A percentile compares a stretch with the other conserved stretches of the same genome.
Evolutionary conservation across 805 yeast species (phyloP).

Genomic region (Ogataea allantospora): DNA sequence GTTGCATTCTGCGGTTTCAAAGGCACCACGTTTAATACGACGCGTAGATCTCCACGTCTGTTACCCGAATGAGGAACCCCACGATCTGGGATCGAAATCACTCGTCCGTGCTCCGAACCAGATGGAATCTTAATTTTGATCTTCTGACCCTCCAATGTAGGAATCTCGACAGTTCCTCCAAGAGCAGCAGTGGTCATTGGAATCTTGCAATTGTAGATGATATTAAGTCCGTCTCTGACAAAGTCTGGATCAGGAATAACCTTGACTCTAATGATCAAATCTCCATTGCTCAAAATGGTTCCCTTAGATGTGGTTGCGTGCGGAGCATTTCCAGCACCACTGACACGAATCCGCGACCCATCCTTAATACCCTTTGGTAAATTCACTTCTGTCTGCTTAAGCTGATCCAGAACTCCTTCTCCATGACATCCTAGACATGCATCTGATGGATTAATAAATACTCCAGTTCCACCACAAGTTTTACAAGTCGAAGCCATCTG

Average conservation of each 20-base stretch:
- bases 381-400: conserved; percentile 74
- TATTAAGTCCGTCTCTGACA: conserved; percentile 61
- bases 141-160: conserved; percentile 74
- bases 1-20: conserved; percentile 76
- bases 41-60: conserved; percentile 77
- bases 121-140: conserved; percentile 77
- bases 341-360: conserved; percentile 79
- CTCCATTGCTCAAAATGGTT: conserved; percentile 75
- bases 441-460: conserved; percentile 61
- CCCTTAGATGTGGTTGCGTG: conserved; percentile 69
- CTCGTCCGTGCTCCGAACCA: conserved; percentile 78
- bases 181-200: conserved; percentile 95
- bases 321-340: conserved; percentile 92
- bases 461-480: conserved; percentile 87
- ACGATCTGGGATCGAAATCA: conserved; percentile 73
- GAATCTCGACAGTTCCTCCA: conserved; percentile 90
- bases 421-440: conserved; percentile 84
- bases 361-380: conserved; percentile 87
- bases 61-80: conserved; percentile 72
- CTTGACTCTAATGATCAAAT: conserved; percentile 75
- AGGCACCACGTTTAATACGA: conserved; percentile 67
- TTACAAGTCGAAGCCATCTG: conserved; percentile 94
- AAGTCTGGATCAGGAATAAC: conserved; percentile 75
- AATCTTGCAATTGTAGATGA: conserved; percentile 63
- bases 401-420: conserved; percentile 71